These are phyloP conservation scores for Pleodorina starrii DNA, from an alignment of 139 green algal species.

Conservation along the genomic window DNA sequence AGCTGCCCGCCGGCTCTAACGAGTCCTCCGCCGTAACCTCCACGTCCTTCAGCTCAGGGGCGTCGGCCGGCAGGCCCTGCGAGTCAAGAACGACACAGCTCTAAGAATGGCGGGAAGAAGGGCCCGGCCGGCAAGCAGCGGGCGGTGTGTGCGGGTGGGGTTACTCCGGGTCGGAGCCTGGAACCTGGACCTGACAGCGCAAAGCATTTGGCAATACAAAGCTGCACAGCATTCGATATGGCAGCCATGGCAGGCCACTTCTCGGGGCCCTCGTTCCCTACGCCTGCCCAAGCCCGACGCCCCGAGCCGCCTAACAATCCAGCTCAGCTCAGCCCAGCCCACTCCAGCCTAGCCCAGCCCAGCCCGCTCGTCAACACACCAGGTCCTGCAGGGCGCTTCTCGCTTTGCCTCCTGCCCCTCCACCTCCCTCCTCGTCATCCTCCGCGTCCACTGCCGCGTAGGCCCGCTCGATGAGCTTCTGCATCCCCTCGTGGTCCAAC, in stretches of 20 bases:
- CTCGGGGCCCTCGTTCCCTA: too few relatives aligned
- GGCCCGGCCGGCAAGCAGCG: too few relatives aligned
- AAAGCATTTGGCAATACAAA: background rate
- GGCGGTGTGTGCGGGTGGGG: too few relatives aligned
- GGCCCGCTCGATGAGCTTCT: slow-evolving; percentile 46
- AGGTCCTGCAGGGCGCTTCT: slow-evolving; percentile 6
- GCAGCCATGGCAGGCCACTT: too few relatives aligned
- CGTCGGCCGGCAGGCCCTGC: slow-evolving; percentile 36
- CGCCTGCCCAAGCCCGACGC: too few relatives aligned
- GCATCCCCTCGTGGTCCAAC: slow-evolving; percentile 35
- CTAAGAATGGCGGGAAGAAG: background rate
- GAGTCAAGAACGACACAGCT: too few relatives aligned
- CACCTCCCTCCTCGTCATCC: slow-evolving; percentile 49
- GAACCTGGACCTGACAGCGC: background rate
- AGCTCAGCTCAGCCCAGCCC: too few relatives aligned
- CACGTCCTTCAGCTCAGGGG: slow-evolving; percentile 28
- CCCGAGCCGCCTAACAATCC: too few relatives aligned
- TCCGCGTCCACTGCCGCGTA: slow-evolving; percentile 58
- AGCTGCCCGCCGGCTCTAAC: slow-evolving; percentile 56
- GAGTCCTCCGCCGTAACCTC: slow-evolving; percentile 36
- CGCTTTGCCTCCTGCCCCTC: background rate
- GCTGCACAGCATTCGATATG: background rate
- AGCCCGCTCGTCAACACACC: too few relatives aligned
- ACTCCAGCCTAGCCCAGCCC: too few relatives aligned
- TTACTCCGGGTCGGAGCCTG: too few relatives aligned